Base-by-base conservation (phyloP, 805 yeast species). In the Yamadazyma nakazawae region DNA sequence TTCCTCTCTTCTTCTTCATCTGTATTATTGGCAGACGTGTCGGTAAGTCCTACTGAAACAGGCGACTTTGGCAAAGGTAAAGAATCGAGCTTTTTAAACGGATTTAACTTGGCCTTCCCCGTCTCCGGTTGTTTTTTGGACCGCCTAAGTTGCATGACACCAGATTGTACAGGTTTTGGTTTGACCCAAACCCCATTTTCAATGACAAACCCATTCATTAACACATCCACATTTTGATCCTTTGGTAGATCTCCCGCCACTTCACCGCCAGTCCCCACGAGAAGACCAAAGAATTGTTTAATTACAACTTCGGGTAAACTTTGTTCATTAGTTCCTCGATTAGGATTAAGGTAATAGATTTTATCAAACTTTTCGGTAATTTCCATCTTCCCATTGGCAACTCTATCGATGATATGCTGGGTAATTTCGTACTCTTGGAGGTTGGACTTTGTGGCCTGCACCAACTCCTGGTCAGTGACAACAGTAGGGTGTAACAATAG, bases 401-500 rank as follows among this genome's bases (percentile, higher is more conserved):
- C 74, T 49, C 85, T 68, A 58, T 80, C 84, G 35, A 82, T 76
- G 19, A 82, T 68, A 42, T 74, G 79, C 59, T 83, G 89, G 32
- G 70, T 66, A 11, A 70, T 55, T 2, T 48, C 53, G 18, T 42
- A 38, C 11, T 60, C 49, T 24, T 14, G 48, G 42, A 34, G 75
- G 57, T 14, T 55, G 48, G 12, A 51, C 60, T 80, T 79, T 35
- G 67, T 61, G 1, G 50, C 34, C 40, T 67, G 74, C 16, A 82
- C 79, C 16, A 66, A 45, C 3, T 61, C 67, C 37, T 82, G 84
- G 34, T 76, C 74, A 0, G 84, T 78, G 11, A 83, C 86, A 40
- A 79, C 74, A 7, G 86, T 83, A 16, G 89, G 89, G 57, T 84
- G 89, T 45, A 84, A 71, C 42, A 84, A 67, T 24, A 83, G 62